These are phyloP conservation scores for Fistulinella cinereoalba DNA, from an alignment of 1,284 basidiomycete genomes.

Conservation along the genomic window DNA sequence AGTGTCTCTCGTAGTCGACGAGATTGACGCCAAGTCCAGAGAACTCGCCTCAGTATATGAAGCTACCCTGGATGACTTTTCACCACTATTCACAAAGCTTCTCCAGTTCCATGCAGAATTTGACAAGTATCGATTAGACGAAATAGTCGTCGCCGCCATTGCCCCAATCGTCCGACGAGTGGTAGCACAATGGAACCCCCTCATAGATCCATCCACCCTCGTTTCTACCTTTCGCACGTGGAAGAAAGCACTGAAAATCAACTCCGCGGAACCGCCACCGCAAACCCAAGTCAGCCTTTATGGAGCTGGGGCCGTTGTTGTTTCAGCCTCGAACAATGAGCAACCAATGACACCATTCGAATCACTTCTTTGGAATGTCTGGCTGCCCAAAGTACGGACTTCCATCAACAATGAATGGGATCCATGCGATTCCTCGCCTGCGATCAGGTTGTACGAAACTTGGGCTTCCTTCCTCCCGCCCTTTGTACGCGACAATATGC, in stretches of 20 bases:
- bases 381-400: constrained; percentile 92
- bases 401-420: constrained; percentile 93
- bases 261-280: constrained; percentile 40
- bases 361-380: constrained; percentile 89
- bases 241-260: constrained; percentile 64
- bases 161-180: constrained; percentile 72
- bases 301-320: constrained; percentile 43
- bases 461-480: constrained; percentile 87
- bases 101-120: constrained; percentile 79
- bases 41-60: constrained; percentile 63
- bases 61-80: constrained; percentile 68
- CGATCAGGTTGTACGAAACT: constrained; percentile 80
- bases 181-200: constrained; percentile 68
- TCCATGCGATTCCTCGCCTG: constrained; percentile 68
- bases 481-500: constrained; percentile 92
- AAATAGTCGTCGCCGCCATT: constrained; percentile 89
- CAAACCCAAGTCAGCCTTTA: constrained; percentile 55
- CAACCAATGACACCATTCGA: constrained; percentile 93
- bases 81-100: constrained; percentile 68
- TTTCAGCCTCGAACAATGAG: constrained; percentile 40
- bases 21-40: constrained; percentile 64
- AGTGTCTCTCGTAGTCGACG: constrained; percentile 69
- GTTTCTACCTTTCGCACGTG: constrained; percentile 66
- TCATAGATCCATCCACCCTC: constrained; percentile 63
- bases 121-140: constrained; percentile 78